Evolutionary conservation across 1,284 basidiomycete genomes (phyloP).

Genomic region (Amylostereum areolatum): DNA sequence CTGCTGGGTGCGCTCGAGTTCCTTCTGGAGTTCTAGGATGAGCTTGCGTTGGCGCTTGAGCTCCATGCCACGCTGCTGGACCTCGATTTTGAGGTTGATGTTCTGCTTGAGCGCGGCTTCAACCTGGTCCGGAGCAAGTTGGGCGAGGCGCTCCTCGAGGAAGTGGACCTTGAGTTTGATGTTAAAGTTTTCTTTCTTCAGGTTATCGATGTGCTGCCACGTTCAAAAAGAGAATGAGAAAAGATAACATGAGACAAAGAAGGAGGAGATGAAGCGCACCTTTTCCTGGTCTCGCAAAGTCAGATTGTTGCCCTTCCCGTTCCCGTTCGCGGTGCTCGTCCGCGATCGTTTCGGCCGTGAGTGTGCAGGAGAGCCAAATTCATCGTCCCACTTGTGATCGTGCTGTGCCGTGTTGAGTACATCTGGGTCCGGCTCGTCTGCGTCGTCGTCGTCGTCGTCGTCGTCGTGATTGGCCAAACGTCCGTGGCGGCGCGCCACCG

Average conservation of each 20-base stretch:
- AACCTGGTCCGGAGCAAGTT: constrained; percentile 87
- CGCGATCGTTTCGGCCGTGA: constrained; percentile 36
- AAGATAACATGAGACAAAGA: not conserved
- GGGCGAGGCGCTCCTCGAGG: constrained; percentile 82
- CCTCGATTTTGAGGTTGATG: constrained; percentile 90
- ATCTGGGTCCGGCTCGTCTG: constrained; percentile 26
- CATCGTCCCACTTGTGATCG: constrained; percentile 44
- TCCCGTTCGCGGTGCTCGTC: constrained; percentile 38
- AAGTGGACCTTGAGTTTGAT: constrained; percentile 93
- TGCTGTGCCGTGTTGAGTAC: constrained; percentile 49
- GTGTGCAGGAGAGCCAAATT: constrained; percentile 40
- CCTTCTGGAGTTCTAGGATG: constrained; percentile 76
- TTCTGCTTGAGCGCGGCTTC: constrained; percentile 91
- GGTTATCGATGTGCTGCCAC: constrained; percentile 79
- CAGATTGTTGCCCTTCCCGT: constrained; percentile 64
- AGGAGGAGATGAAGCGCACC: constrained; percentile 38
- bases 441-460: constrained; percentile 31
- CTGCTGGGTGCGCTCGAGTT: constrained; percentile 67
- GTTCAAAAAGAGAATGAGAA: not conserved
- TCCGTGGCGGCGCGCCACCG: constrained; percentile 22
- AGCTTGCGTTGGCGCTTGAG: constrained; percentile 91
- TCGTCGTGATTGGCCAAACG: constrained; percentile 25
- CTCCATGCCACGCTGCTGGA: constrained; percentile 87
- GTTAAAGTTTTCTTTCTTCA: constrained; percentile 94
- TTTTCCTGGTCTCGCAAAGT: constrained; percentile 94